phyloP scores from a whole-genome alignment of 768 basidiomycete species.

The Boletus coccyginus region DNA sequence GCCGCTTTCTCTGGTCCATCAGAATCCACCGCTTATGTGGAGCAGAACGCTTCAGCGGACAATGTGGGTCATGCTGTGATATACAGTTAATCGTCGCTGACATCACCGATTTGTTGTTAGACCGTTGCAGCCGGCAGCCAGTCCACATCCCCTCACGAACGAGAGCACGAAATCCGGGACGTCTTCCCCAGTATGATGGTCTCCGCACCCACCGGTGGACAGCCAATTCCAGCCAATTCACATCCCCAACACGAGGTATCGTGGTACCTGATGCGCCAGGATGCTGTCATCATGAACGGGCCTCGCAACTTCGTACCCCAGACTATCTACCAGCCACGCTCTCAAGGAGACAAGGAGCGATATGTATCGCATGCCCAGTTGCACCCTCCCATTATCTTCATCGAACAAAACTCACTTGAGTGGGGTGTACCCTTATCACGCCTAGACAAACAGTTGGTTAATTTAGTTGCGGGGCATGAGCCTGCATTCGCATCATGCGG shows the following conservation, averaged over 20 bases:
- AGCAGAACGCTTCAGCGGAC: neutral
- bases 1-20: neutral
- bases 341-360: conserved; percentile 64
- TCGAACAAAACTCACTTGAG: conserved; percentile 46
- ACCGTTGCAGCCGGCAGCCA: neutral
- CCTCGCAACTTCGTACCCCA: conserved; percentile 59
- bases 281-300: conserved; percentile 22
- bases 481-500: conserved; percentile 64
- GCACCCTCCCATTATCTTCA: conserved; percentile 60
- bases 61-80: conserved; percentile 6
- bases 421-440: conserved; percentile 59
- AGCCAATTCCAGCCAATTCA: neutral
- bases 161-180: neutral
- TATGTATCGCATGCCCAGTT: conserved; percentile 66
- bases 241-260: neutral
- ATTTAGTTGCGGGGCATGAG: conserved; percentile 51
- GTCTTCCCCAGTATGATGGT: neutral
- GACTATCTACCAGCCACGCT: conserved; percentile 65
- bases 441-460: conserved; percentile 45
- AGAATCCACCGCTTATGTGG: neutral
- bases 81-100: neutral
- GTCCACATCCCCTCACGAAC: neutral
- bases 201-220: neutral
- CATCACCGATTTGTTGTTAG: neutral
- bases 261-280: neutral